Conservation (phyloP, 345 rosid genomes). For the Gossypium longicalyx region DNA sequence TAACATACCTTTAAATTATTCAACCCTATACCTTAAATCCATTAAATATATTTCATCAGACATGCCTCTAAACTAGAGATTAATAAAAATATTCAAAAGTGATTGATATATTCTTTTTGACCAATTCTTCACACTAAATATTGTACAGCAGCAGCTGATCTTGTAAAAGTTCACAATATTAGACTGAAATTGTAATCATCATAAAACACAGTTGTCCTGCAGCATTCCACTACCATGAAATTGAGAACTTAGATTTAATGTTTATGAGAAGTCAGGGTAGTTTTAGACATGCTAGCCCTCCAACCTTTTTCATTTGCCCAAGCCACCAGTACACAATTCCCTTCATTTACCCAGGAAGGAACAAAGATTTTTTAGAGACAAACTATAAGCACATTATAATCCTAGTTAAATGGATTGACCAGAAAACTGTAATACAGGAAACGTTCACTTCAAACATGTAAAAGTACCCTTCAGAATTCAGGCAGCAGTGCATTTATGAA, state of each 20-base stretch:
- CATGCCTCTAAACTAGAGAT: constrained; percentile 4
- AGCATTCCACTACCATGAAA: constrained; percentile 4
- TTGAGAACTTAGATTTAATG: background rate
- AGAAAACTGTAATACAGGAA: background rate
- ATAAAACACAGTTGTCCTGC: background rate
- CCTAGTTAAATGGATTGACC: background rate
- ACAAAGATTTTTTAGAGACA: constrained; percentile 1
- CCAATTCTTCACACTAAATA: constrained; percentile 1
- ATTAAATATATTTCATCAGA: background rate
- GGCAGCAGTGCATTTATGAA: background rate
- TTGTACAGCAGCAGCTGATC: background rate
- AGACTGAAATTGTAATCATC: background rate
- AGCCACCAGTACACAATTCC: background rate
- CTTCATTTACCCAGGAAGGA: background rate
- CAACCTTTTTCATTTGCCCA: background rate
- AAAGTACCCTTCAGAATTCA: background rate
- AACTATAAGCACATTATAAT: background rate
- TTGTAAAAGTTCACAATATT: background rate
- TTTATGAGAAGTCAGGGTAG: background rate
- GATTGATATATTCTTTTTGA: background rate
- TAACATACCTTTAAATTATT: background rate
- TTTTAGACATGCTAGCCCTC: background rate
- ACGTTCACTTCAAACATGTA: constrained; percentile 5
- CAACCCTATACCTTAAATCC: background rate
- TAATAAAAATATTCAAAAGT: background rate